Evolutionary conservation across 495 filamentous ascomycete species (phyloP).

Genomic region (Penicillium diatomitis): DNA sequence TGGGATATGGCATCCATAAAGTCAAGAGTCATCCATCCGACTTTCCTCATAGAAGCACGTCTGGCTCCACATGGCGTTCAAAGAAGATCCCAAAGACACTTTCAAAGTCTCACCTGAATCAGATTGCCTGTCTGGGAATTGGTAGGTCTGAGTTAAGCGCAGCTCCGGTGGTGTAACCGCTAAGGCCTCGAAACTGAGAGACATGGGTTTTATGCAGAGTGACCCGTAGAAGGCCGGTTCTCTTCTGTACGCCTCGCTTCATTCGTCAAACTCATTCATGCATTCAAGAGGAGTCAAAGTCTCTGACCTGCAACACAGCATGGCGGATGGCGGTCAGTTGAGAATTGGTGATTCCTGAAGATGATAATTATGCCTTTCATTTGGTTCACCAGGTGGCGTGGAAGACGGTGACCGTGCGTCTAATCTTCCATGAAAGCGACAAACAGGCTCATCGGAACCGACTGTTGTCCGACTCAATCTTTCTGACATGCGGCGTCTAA

Average conservation of each 20-base stretch:
- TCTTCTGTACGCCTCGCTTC: too few relatives aligned
- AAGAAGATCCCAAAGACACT: constrained; percentile 30
- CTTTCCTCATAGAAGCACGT: not conserved
- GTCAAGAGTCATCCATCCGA: too few relatives aligned
- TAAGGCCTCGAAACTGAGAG: constrained; percentile 27
- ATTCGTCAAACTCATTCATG: too few relatives aligned
- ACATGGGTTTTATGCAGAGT: constrained; percentile 7
- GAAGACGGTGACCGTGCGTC: not conserved
- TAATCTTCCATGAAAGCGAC: constrained; percentile 2
- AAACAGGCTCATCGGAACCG: constrained; percentile 6
- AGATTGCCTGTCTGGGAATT: constrained; percentile 6
- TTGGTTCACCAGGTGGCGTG: not conserved
- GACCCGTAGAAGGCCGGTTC: not conserved
- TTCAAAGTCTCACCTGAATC: constrained; percentile 18
- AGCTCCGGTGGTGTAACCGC: constrained; percentile 26
- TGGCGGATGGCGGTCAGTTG: constrained; percentile 17
- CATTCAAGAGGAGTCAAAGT: too few relatives aligned
- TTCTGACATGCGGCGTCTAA: too few relatives aligned
- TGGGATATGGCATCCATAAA: too few relatives aligned
- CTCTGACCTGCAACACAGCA: constrained; percentile 11
- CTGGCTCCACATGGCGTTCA: constrained; percentile 41
- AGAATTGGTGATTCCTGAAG: constrained; percentile 13
- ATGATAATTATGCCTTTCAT: too few relatives aligned
- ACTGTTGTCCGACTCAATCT: constrained; percentile 15
- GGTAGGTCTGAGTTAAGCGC: constrained; percentile 25